These are phyloP conservation scores for Sergeia podlipaevii DNA, from an alignment of 208 protist genomes.

Conservation along the genomic window DNA sequence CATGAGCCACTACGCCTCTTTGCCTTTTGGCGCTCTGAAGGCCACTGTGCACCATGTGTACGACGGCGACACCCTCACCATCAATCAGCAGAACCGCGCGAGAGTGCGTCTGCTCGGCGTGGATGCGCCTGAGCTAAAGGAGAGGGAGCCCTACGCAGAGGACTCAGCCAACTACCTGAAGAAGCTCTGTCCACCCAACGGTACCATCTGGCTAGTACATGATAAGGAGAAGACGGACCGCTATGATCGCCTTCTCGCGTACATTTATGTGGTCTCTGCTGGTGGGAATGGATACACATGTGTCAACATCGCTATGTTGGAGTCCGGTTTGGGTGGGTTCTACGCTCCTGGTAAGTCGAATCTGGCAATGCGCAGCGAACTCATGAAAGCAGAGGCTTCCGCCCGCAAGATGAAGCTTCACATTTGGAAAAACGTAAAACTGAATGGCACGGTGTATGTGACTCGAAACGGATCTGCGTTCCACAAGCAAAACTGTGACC, in stretches of 20 bases:
- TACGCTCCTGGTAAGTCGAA: slow-evolving; percentile 20
- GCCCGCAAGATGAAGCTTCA: slow-evolving; percentile 19
- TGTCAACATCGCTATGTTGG: slow-evolving; percentile 44
- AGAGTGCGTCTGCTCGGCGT: slow-evolving; percentile 48
- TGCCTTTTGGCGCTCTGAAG: slow-evolving; percentile 32
- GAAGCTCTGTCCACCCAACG: slow-evolving; percentile 19
- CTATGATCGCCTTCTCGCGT: slow-evolving; percentile 36
- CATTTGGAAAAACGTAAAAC: slow-evolving; percentile 39
- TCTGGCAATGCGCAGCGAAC: slow-evolving; percentile 8
- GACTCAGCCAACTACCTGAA: slow-evolving; percentile 41
- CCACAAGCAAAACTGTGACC: slow-evolving; percentile 23
- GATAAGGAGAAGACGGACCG: slow-evolving; percentile 19
- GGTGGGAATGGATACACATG: slow-evolving; percentile 28
- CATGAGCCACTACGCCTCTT: too few species aligned
- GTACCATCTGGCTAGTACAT: slow-evolving; percentile 25
- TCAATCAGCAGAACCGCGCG: slow-evolving; percentile 23
- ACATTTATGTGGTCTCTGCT: slow-evolving; percentile 29
- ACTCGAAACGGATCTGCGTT: slow-evolving; percentile 46
- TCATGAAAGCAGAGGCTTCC: slow-evolving; percentile 26
- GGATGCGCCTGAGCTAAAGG: slow-evolving; percentile 44
- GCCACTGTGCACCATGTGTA: slow-evolving; percentile 47
- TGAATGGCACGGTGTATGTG: slow-evolving; percentile 23
- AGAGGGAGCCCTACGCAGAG: slow-evolving; percentile 41
- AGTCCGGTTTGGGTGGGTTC: slow-evolving; percentile 42
- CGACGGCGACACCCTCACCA: slow-evolving; percentile 61